These are phyloP conservation scores for Spinacia oleracea DNA, from an alignment of 179 eudicot species.

Conservation along the genomic window DNA sequence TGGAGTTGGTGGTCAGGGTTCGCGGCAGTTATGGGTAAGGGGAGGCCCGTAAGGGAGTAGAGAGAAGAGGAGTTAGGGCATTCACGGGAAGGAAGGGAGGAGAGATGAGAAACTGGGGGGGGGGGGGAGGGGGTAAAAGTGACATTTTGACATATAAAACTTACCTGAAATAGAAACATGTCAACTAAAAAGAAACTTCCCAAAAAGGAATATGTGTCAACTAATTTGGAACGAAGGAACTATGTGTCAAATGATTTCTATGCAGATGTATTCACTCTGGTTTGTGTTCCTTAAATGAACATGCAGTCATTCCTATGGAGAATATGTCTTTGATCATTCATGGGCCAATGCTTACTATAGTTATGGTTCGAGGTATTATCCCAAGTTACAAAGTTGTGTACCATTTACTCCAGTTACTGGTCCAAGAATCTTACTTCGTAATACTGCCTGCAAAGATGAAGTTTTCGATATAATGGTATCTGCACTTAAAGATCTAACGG, in stretches of 20 bases:
- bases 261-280: conserved; percentile 23
- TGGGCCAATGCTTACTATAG: conserved; percentile 95
- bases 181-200: too few species aligned
- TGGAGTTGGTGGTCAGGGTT: too few species aligned
- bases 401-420: conserved; percentile 98
- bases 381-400: conserved; percentile 83
- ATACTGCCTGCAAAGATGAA: conserved; percentile 61
- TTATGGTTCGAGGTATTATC: conserved; percentile 88
- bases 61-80: too few species aligned
- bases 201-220: too few species aligned
- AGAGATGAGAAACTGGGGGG: too few species aligned
- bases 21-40: too few species aligned
- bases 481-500: conserved; percentile 71
- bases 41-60: too few species aligned
- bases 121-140: too few species aligned
- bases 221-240: too few species aligned
- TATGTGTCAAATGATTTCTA: neutral
- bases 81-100: too few species aligned
- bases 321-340: conserved; percentile 92
- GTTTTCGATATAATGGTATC: conserved; percentile 70
- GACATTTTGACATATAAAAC: too few species aligned
- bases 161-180: too few species aligned
- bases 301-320: conserved; percentile 97
- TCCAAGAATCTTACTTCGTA: conserved; percentile 78
- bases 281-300: conserved; percentile 15